Base-by-base conservation (phyloP, 2,329 filamentous ascomycete species). In the Phoma herbarum region DNA sequence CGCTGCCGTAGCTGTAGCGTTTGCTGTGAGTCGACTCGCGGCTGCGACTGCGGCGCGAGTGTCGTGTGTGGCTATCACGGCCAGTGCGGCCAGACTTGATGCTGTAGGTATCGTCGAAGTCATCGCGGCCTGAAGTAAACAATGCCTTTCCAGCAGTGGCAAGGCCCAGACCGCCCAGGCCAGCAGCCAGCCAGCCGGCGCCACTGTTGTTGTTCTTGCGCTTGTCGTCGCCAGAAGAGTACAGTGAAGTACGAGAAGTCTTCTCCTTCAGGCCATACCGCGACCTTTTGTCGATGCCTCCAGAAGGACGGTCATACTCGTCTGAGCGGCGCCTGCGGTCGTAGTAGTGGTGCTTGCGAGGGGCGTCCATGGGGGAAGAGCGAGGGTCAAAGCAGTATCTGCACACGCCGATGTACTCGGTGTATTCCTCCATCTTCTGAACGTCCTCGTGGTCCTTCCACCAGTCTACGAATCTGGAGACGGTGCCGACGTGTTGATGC, bases 361-460 rank as follows among this genome's bases (percentile, higher is more conserved):
- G 87, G 0, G 86, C 87, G 69, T 88, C 82, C 59, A 77, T 71
- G 3, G 84, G 81, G 3, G 80, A 82, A 16, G 83, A 84, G 9
- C 82, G 80, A 7, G 86, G 86, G 59, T 88, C 86, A 67, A 89
- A 89, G 71, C 87, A 89, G 65, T 87, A 79, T 62, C 83, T 86
- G 76, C 87, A 89, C 2, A 89, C 84, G 22, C 87, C 87, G 65
- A 88, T 88, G 59, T 85, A 84, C 73, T 89, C 86, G 1, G 86
- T 88, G 67, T 89, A 89, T 69, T 88, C 86, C 72, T 89, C 87
- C 77, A 87, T 89, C 69, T 84, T 84, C 18, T 82, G 83, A 0
- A 89, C 85, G n/a, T 86, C 87, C 61, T 89, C 86, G 1, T 86
- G 82, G 61, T 85, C 87, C 69, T 82, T 86, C 84, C 84, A 88